These are phyloP conservation scores for Liquidambar formosana DNA, from an alignment of 164 flowering plant species.

Conservation along the genomic window DNA sequence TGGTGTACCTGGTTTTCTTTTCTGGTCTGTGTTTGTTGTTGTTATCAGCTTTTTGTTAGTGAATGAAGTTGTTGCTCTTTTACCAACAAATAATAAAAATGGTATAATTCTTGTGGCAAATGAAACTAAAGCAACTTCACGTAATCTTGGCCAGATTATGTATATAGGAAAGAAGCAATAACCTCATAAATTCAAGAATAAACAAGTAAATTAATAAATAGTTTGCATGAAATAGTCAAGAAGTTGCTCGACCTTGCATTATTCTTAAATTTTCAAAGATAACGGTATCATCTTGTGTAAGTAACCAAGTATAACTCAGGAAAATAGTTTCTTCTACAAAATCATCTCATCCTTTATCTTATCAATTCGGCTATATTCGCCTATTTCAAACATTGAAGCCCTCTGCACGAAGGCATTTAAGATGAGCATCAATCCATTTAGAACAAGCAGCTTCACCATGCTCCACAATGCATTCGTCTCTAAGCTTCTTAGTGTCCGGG, in stretches of 20 bases:
- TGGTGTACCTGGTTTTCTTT: too few relatives aligned
- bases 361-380: background rate
- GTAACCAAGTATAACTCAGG: background rate
- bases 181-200: background rate
- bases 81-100: too few relatives aligned
- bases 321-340: background rate
- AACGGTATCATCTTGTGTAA: too few relatives aligned
- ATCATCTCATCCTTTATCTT: background rate
- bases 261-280: conserved; percentile 1
- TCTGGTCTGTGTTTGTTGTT: too few relatives aligned
- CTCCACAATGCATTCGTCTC: conserved; percentile 76
- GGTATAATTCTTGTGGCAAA: too few relatives aligned
- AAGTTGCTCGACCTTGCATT: background rate
- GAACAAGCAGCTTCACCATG: conserved; percentile 69
- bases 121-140: too few relatives aligned
- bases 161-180: background rate
- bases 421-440: conserved; percentile 80
- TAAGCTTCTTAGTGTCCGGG: conserved; percentile 71
- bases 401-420: conserved; percentile 66
- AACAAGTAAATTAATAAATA: background rate
- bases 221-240: background rate
- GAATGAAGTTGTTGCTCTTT: too few relatives aligned
- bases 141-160: background rate
- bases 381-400: conserved; percentile 61
- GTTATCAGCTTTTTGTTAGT: too few relatives aligned